Percentiles rank a stretch among this genome's conserved stretches.
Evolutionary conservation across 192 early-diverging fungal genomes (phyloP).

Genomic region (Allomyces macrogynus): DNA sequence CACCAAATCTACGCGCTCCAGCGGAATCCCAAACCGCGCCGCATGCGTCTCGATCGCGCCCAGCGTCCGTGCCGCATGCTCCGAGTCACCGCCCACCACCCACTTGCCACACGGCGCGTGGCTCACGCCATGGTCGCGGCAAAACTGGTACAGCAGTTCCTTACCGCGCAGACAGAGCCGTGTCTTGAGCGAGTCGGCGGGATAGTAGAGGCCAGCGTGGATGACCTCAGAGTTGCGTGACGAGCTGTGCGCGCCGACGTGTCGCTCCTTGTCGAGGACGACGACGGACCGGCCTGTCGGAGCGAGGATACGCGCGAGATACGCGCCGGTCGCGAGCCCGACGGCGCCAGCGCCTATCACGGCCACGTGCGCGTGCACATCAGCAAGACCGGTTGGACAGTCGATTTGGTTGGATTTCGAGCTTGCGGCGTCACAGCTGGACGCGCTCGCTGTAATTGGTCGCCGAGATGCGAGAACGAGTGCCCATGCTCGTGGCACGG

Average conservation of each 20-base stretch:
- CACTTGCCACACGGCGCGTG: slow-evolving; percentile 45
- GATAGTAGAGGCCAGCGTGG: slow-evolving; percentile 74
- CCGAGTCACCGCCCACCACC: slow-evolving; percentile 42
- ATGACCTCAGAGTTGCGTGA: slow-evolving; percentile 78
- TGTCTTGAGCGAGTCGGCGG: slow-evolving; percentile 49
- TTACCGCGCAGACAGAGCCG: slow-evolving; percentile 57
- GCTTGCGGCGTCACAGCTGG: too few species aligned
- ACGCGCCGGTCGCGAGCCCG: slow-evolving; percentile 53
- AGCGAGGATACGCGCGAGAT: slow-evolving; percentile 21
- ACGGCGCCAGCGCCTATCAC: slow-evolving; percentile 51
- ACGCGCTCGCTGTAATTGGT: too few species aligned
- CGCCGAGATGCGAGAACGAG: too few species aligned
- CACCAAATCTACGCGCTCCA: slow-evolving; percentile 20
- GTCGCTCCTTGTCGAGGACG: slow-evolving; percentile 38
- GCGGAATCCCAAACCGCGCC: slow-evolving; percentile 24
- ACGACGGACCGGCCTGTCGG: slow-evolving; percentile 27
- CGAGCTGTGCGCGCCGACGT: slow-evolving; percentile 51
- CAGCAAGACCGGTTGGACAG: too few species aligned
- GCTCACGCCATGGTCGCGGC: slow-evolving; percentile 25
- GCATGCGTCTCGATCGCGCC: slow-evolving; percentile 30
- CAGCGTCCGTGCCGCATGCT: slow-evolving; percentile 28
- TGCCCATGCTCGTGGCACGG: too few species aligned
- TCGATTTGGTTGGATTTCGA: too few species aligned
- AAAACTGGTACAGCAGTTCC: slow-evolving; percentile 40
- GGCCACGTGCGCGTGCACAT: too few species aligned